Base-by-base conservation (phyloP, 179 eudicot genomes). In the Gypsophila paniculata region DNA sequence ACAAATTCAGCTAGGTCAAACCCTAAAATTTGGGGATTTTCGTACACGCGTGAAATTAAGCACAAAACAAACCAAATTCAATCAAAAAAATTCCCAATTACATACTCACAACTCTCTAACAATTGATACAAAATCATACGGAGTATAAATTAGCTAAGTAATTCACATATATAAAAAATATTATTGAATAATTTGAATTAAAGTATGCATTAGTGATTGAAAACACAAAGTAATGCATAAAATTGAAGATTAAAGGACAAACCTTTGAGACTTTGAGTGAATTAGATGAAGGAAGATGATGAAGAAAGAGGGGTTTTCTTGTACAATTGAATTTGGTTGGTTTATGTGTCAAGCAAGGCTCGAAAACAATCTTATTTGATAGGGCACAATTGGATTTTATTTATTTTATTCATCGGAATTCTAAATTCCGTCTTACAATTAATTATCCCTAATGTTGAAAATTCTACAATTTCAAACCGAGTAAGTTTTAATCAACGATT, bases 331-430 rank as follows among this genome's bases (percentile, higher is more conserved):
- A 64, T 7, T 64, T 64, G 39, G 49, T 46, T 8, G 25, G 49
- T 63, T 63, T 38, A 63, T 63, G 68, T 21, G 68, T 42, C 38
- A 36, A 63, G 68, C n/a, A 19, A 57, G 2, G 13, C 25, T 19
- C 21, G 57, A 57, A 10, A 42, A 42, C 11, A 42, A 42, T 9
- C 46, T 42, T 42, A 6, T 42, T 6, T 9, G 10, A 42, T 6
- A 42, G 10, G 46, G 46, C 10, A 0, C 46, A 42, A 42, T 0
- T 42, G 46, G 46, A 2, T 6, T 42, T 42, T 42, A 2, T 42
- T 42, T 2, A 1, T 9, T 9, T 42, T 29, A 29, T n/a, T n/a
- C n/a, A n/a, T n/a, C n/a, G n/a, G n/a, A n/a, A n/a, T n/a, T n/a
- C n/a, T n/a, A n/a, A n/a, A n/a, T n/a, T n/a, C n/a, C n/a, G n/a